Evolutionary conservation across 164 flowering plant genomes (phyloP).

Genomic region (Magnolia officinalis): DNA sequence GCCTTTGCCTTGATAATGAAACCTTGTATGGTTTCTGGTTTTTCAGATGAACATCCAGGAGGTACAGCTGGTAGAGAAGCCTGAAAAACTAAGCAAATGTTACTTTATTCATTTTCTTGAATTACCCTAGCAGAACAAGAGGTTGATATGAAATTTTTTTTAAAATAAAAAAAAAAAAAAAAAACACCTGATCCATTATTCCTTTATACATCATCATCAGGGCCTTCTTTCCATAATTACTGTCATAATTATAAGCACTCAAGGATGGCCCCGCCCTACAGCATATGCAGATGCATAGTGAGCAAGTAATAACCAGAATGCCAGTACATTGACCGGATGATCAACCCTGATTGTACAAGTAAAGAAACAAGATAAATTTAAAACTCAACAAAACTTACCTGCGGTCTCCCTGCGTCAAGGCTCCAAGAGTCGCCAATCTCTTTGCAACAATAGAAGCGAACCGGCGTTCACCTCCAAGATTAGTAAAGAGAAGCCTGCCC

Average conservation of each 20-base stretch:
- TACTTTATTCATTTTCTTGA: not conserved
- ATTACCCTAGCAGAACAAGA: not conserved
- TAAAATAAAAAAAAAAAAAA: not conserved
- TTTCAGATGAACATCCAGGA: slow-evolving; percentile 83
- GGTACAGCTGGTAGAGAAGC: slow-evolving; percentile 79
- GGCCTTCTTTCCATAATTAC: slow-evolving; percentile 83
- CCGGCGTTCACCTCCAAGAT: slow-evolving; percentile 97
- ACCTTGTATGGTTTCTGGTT: slow-evolving; percentile 68
- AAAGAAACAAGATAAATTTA: not conserved
- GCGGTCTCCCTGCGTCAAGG: slow-evolving; percentile 95
- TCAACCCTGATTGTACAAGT: too few species aligned
- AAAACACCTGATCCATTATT: slow-evolving; percentile 81
- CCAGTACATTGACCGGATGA: too few species aligned
- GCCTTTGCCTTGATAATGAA: slow-evolving; percentile 77
- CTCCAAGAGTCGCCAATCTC: slow-evolving; percentile 94
- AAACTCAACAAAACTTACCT: slow-evolving; percentile 35
- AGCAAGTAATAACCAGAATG: slow-evolving; percentile 10
- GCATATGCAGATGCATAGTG: slow-evolving; percentile 13
- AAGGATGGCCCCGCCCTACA: slow-evolving; percentile 93
- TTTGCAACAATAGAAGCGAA: slow-evolving; percentile 99
- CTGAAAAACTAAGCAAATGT: slow-evolving; percentile 32
- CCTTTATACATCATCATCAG: slow-evolving; percentile 78
- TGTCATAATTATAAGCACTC: slow-evolving; percentile 96
- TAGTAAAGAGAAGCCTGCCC: slow-evolving; percentile 79
- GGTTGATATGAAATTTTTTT: not conserved